Conservation (phyloP, 129 eudicot species). For the Artemisia argyi region DNA sequence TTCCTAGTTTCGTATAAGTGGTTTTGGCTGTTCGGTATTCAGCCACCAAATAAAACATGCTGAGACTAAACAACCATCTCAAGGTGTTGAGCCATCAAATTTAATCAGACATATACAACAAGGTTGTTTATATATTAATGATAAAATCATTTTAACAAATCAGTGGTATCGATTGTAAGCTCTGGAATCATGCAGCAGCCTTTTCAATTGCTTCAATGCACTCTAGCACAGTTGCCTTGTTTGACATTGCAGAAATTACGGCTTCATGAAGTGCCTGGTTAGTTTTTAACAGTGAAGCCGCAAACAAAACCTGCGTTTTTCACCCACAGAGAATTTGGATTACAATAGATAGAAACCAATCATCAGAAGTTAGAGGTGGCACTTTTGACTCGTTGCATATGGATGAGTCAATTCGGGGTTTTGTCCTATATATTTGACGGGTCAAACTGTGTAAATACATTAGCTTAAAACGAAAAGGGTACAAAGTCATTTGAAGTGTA, state of each 20-base stretch:
- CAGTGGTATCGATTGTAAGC: background rate
- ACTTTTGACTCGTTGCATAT: background rate
- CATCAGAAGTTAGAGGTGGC: background rate
- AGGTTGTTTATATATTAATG: background rate
- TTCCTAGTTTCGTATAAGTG: background rate
- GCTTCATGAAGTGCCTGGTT: conserved; percentile 79
- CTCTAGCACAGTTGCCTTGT: conserved; percentile 80
- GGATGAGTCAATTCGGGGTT: background rate
- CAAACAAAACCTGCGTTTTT: conserved; percentile 67
- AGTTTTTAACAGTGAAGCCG: conserved; percentile 80
- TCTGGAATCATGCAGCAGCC: conserved; percentile 43
- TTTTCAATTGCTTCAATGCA: conserved; percentile 92
- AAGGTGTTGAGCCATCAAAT: background rate
- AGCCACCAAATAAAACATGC: too few species aligned
- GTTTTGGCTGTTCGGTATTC: too few species aligned
- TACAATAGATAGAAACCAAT: background rate
- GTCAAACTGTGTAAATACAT: too few species aligned
- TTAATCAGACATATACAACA: conserved; percentile 13
- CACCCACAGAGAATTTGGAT: background rate
- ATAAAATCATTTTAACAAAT: background rate
- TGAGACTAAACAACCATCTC: background rate
- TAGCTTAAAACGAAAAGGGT: too few species aligned
- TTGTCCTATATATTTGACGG: background rate
- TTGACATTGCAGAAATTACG: conserved; percentile 76
- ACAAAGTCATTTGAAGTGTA: too few species aligned